Evolutionary conservation across 2,329 filamentous ascomycete species (phyloP), one percentile per base, ranked within the genome.

Genomic region (Fusarium luffae): DNA sequence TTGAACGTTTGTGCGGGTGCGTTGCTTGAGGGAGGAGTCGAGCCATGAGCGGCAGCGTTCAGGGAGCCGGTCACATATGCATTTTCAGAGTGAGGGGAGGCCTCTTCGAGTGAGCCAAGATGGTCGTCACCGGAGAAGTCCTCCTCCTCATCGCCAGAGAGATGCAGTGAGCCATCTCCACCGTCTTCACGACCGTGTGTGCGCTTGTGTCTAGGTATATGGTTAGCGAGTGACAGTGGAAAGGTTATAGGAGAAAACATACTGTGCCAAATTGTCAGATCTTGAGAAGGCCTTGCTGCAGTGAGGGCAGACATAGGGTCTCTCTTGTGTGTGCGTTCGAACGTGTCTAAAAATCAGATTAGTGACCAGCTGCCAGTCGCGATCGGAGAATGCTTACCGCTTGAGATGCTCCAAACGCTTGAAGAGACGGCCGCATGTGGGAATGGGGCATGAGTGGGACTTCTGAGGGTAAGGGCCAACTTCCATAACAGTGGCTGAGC

Each of bases 391-490:
- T 76, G 77, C 78, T 89, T 93, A 97, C 93, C 95, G 91, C 88
- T 99, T 99, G 78, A 99, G 90, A 84, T 99, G 96, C 85, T 99
- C 96, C 85, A 99, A 89, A 82, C 96, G 91, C 90, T 99, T 99
- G 88, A 99, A 99, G 68, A 98, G 88, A 77, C 96, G 92, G 57
- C 96, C 96, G 80, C 96, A 99, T 58, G 95, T 97, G 28, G 96
- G 96, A 77, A 99, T 99, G n/a, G 96, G 96, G 84, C 96, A 99
- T 3, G 95, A 98, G 82, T 99, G 96, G 42, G 94, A 97, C 82
- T 99, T 99, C 79, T 97, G 93, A 54, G 96, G 94, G 79, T 98
- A 98, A 16, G 97, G 96, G 32, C 93, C 94, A 69, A 98, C 88
- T 81, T 99, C 96, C 92, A 97, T 97, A 81, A 97, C 92, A 6